Base-by-base conservation (phyloP, 2,329 filamentous ascomycete genomes). In the Talaromyces marneffei region DNA sequence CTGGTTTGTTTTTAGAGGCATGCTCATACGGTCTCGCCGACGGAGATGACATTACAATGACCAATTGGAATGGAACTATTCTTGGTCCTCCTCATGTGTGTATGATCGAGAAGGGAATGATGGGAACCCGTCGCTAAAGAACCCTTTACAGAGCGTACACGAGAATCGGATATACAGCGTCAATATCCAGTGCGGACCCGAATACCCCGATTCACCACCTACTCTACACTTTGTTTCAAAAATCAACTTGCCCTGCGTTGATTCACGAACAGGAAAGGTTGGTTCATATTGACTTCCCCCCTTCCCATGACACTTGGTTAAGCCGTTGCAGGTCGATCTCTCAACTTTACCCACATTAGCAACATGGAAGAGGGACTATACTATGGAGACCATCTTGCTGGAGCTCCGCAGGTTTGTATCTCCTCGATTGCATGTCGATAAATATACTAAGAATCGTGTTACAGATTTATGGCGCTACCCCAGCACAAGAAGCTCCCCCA, bases 81-180 rank as follows among this genome's bases (percentile, higher is more conserved):
- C 87, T 97, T 55, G 94, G 94, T 1, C 94, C 94, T 68, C 93
- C 94, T 74, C 92, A 97, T 77, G 94, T 97, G 82, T 72, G 90
- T 80, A 54, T 48, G 31, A 53, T 40, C 39, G 23, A 20, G 7
- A 46, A 33, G 48, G 8, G 20, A 4, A 3, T 33, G 8, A 7
- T 20, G 57, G 9, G 52, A 39, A 9, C 6, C n/a, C 29, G 31
- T 58, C 57, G 20, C 23, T 57, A 12, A 61, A 39, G 18, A 5
- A 65, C 58, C 48, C 50, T 60, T 5, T 53, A 44, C 71, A 94
- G 90, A 96, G 92, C 77, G 92, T 88, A 65, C 93, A 97, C 75
- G 94, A 99, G 82, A 99, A 99, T 79, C 90, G 94, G 71, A 99
- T 99, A 80, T 99, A 99, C 83, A 95, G 91, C 68, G 85, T 99